Percentiles rank a stretch among this genome's conserved stretches.
Evolutionary conservation across 768 basidiomycete genomes (phyloP).

Genomic region (Podaxis pistillaris): DNA sequence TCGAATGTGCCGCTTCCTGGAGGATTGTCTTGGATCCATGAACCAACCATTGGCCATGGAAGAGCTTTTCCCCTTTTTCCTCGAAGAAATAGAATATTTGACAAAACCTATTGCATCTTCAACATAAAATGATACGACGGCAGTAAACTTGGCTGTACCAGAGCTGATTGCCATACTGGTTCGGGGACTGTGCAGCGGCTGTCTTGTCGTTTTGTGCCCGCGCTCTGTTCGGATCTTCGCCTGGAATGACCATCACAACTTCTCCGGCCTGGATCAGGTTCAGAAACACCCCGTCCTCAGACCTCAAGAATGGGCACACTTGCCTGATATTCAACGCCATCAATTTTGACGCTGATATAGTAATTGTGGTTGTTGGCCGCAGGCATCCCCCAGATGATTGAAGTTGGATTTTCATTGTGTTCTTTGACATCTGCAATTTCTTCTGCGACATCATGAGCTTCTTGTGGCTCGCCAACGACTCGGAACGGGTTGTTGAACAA

Average conservation of each 20-base stretch:
- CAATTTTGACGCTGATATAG: constrained; percentile 50
- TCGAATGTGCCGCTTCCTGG: constrained; percentile 65
- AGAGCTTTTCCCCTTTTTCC: constrained; percentile 38
- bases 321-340: constrained; percentile 57
- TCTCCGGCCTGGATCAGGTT: constrained; percentile 50
- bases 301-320: constrained; percentile 17
- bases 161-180: constrained; percentile 52
- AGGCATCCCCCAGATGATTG: constrained; percentile 34
- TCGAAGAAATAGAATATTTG: constrained; percentile 66
- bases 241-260: constrained; percentile 60
- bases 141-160: constrained; percentile 46
- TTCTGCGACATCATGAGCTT: constrained; percentile 28
- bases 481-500: constrained; percentile 47
- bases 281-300: not conserved
- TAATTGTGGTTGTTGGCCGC: constrained; percentile 22
- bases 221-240: constrained; percentile 41
- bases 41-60: constrained; percentile 71
- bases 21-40: constrained; percentile 67
- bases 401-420: constrained; percentile 20
- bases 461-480: constrained; percentile 29
- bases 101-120: constrained; percentile 55
- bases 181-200: constrained; percentile 41
- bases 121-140: not conserved
- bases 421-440: constrained; percentile 26
- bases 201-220: constrained; percentile 38